These are phyloP conservation scores for Arabidopsis thaliana DNA, from an alignment of 345 rosid genomes.

Conservation along the genomic window DNA sequence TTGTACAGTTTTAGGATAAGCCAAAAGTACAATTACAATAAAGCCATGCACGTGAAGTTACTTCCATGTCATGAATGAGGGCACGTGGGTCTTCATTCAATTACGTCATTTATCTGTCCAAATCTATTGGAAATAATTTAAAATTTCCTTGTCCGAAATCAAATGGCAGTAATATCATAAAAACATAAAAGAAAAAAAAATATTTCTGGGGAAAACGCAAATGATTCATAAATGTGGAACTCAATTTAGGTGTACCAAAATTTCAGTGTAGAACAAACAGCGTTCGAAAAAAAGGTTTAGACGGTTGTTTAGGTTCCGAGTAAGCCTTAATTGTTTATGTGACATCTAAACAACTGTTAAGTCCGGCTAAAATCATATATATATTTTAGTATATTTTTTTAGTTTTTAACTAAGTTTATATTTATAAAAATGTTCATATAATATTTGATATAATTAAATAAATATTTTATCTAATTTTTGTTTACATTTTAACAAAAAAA, in stretches of 20 bases:
- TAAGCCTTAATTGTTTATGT: too few species aligned
- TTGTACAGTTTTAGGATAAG: conserved; percentile 19
- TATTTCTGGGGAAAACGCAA: background rate
- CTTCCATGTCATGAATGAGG: conserved; percentile 14
- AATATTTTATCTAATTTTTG: too few species aligned
- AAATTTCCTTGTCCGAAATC: background rate
- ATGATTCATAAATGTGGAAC: conserved; percentile 1
- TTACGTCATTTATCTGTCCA: conserved; percentile 13
- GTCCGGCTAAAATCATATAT: too few species aligned
- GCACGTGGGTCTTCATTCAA: conserved; percentile 27
- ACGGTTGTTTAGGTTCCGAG: too few species aligned
- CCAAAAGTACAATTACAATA: conserved; percentile 19
- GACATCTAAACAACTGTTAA: too few species aligned
- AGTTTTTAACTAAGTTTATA: too few species aligned
- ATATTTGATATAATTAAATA: too few species aligned
- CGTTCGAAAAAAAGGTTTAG: too few species aligned
- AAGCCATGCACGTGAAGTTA: conserved; percentile 25
- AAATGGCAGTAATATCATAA: background rate
- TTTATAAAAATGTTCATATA: too few species aligned
- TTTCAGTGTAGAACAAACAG: background rate
- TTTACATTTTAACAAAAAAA: too few species aligned
- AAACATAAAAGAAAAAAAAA: too few species aligned
- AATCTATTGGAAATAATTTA: background rate
- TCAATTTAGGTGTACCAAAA: conserved; percentile 20
- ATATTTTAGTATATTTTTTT: too few species aligned